A percentile compares a stretch with the other conserved stretches of the same genome.
phyloP scores from a whole-genome alignment of 1,139 yeast genomes.

The Dujonia santamariae region DNA sequence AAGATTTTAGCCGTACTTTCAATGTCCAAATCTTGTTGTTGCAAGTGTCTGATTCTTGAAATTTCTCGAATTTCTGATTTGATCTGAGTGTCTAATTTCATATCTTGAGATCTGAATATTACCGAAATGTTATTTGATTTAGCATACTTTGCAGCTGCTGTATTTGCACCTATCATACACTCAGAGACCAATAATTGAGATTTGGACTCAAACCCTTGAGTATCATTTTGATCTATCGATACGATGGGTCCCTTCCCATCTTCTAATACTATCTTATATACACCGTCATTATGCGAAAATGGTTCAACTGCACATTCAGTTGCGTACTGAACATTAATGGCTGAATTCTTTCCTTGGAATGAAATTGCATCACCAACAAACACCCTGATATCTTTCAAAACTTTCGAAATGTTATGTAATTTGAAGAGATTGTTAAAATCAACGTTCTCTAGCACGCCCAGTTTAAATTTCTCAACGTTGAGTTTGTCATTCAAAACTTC shows the following conservation, averaged over 20 bases:
- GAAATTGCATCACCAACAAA: constrained; percentile 20
- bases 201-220: constrained; percentile 21
- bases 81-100: constrained; percentile 25
- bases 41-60: constrained; percentile 20
- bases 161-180: constrained; percentile 77
- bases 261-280: constrained; percentile 14
- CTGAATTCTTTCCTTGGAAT: constrained; percentile 12
- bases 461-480: constrained; percentile 9
- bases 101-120: constrained; percentile 44
- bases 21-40: constrained; percentile 12
- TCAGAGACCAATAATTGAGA: constrained; percentile 71
- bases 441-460: constrained; percentile 11
- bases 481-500: constrained; percentile 21
- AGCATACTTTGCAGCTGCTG: constrained; percentile 55
- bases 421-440: constrained; percentile 25
- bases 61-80: constrained; percentile 42
- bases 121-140: constrained; percentile 48
- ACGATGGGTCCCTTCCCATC: constrained; percentile 11
- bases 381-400: constrained; percentile 23
- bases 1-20: constrained; percentile 21
- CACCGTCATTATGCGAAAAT: constrained; percentile 10
- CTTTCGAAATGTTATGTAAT: constrained; percentile 26
- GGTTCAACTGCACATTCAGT: background rate
- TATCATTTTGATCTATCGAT: constrained; percentile 13
- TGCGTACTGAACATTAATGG: constrained; percentile 13